Evolutionary conservation across 208 protist genomes (phyloP), one percentile per base, ranked within the genome.

Genomic region (Kentomonas sorsogonicus): DNA sequence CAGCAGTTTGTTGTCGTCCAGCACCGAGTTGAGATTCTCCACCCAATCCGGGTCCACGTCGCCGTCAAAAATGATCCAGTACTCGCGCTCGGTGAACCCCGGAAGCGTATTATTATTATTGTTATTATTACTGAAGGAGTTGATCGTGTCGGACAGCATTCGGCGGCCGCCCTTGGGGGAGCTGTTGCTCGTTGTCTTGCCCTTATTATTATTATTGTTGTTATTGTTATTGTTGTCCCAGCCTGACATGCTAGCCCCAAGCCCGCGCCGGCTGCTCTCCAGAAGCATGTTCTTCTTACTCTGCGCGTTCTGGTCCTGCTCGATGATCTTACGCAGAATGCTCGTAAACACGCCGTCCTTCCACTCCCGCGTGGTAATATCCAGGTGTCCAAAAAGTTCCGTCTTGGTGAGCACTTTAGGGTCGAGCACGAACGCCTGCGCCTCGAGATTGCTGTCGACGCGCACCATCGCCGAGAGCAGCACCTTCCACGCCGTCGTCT

Each of bases 1-100:
- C 9, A 99, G 87, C 7, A 99, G 61, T 69, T 97, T 98, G 78
- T 99, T 99, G 83, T 99, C 98, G 77, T 99, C 98, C 0, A 99
- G 84, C 0, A 99, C 83, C 6, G 93, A 98, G 87, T 99, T 99
- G 0, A 99, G 79, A 66, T 99, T 99, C 75, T 99, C 98, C 1
- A 99, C 98, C 98, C 98, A 99, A 72, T 99, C 94, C 3, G 98
- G 98, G 80, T 99, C 97, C 3, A 99, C 97, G 73, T 99, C 98
- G 36, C 98, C 97, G 66, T 99, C 97, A 69, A 99, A 97, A 27
- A 99, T 69, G 66, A 99, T 99, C 97, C 98, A 99, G 69, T 99
- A 96, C 60, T 96, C 69, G 26, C 22, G 3, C 13, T 33, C n/a
- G 29, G 11, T 25, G 41, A 23, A 40, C 11, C 44, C 56, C 1